Evolutionary conservation across 164 flowering plant species (phyloP).

Genomic region (Vitis amurensis): DNA sequence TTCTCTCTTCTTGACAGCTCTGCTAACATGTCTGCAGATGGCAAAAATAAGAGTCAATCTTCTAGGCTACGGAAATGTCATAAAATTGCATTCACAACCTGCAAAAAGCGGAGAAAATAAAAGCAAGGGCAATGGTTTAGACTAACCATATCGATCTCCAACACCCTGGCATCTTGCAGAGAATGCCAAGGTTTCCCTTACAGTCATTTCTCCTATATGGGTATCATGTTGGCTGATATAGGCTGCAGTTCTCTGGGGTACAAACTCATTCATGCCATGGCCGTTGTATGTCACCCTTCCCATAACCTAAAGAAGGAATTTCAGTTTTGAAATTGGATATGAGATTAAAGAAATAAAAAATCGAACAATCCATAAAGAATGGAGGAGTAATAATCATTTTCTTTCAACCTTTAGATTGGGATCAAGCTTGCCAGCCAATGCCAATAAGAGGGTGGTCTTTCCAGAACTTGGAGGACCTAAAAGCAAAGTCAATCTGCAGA

Average conservation of each 20-base stretch:
- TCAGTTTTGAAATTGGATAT: neutral
- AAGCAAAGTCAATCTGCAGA: slow-evolving; percentile 39
- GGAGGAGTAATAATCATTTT: neutral
- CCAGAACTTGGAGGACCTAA: slow-evolving; percentile 56
- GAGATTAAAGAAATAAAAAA: neutral
- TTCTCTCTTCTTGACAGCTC: slow-evolving; percentile 57
- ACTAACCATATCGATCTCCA: slow-evolving; percentile 48
- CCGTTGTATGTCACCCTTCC: slow-evolving; percentile 66
- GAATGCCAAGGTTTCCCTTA: slow-evolving; percentile 57
- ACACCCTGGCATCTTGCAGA: slow-evolving; percentile 68
- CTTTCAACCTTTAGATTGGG: slow-evolving; percentile 38
- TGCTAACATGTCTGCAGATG: slow-evolving; percentile 41
- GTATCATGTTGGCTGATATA: slow-evolving; percentile 62
- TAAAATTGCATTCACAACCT: no score
- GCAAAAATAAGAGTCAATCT: neutral
- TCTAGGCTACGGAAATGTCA: no score
- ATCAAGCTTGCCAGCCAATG: slow-evolving; percentile 51
- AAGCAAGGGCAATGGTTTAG: neutral
- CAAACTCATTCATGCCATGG: slow-evolving; percentile 56
- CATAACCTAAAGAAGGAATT: slow-evolving; percentile 20
- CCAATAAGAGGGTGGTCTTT: slow-evolving; percentile 44
- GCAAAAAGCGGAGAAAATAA: neutral
- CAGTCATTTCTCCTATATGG: slow-evolving; percentile 65
- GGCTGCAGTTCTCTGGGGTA: slow-evolving; percentile 63
- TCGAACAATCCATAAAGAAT: neutral